These are phyloP conservation scores for Gonium pectorale DNA, from an alignment of 139 green algal species.

Conservation along the genomic window DNA sequence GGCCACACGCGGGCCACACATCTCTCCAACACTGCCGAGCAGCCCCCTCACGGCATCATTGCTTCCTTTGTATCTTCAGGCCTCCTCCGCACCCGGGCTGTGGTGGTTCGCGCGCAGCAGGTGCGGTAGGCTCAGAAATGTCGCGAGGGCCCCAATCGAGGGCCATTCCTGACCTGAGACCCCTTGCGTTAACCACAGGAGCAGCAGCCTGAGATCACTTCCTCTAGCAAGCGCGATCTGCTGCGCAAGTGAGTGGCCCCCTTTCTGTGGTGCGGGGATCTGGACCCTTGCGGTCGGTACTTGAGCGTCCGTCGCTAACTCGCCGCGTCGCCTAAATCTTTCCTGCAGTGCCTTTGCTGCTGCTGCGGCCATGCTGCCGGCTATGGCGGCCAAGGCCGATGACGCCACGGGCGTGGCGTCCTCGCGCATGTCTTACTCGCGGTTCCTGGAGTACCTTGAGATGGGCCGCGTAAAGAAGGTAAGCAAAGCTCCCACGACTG, in stretches of 20 bases:
- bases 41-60: too few relatives aligned
- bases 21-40: too few relatives aligned
- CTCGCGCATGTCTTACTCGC: conserved; percentile 99
- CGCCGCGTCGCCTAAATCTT: neutral
- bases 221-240: conserved; percentile 44
- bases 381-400: conserved; percentile 52
- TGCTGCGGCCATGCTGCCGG: conserved; percentile 38
- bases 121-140: too few relatives aligned
- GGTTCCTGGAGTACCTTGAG: conserved; percentile 99
- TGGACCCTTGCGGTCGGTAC: too few relatives aligned
- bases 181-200: too few relatives aligned
- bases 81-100: neutral
- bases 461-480: conserved; percentile 99
- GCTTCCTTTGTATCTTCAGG: neutral
- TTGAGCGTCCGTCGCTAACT: too few relatives aligned
- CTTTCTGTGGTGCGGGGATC: neutral
- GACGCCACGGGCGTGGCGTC: conserved; percentile 86
- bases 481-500: neutral
- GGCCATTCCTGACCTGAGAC: too few relatives aligned
- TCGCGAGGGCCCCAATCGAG: too few relatives aligned
- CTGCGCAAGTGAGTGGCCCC: conserved; percentile 39
- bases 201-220: neutral
- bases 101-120: conserved; percentile 48
- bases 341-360: conserved; percentile 48
- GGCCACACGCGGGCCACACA: neutral